These are phyloP conservation scores for Aphanomyces euteiches DNA, from an alignment of 352 stramenopile genomes.

Conservation along the genomic window DNA sequence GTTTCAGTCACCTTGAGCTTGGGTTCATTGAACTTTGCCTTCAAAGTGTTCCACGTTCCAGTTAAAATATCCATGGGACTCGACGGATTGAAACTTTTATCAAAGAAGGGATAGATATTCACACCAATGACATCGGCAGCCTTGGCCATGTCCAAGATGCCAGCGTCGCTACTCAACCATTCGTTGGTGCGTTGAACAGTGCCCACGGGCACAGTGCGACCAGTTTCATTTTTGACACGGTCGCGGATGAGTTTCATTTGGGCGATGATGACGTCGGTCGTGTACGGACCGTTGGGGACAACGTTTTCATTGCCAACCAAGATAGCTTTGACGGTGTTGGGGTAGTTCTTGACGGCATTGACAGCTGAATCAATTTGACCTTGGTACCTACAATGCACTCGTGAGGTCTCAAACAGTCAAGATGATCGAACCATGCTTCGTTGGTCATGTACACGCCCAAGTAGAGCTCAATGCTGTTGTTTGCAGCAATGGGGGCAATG, in stretches of 20 bases:
- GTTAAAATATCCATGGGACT: slow-evolving; percentile 30
- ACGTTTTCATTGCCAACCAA: slow-evolving; percentile 54
- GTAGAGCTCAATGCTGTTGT: slow-evolving; percentile 31
- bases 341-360: slow-evolving; percentile 46
- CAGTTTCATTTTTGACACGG: slow-evolving; percentile 31
- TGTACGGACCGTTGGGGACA: slow-evolving; percentile 30
- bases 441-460: slow-evolving; percentile 52
- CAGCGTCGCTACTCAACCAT: slow-evolving; percentile 36
- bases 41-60: slow-evolving; percentile 37
- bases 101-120: slow-evolving; percentile 47
- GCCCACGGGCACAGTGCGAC: slow-evolving; percentile 47
- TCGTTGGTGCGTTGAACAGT: slow-evolving; percentile 55
- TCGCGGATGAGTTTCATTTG: slow-evolving; percentile 38
- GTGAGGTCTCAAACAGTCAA: too few relatives aligned
- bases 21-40: slow-evolving; percentile 34
- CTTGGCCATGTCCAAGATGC: neutral
- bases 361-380: slow-evolving; percentile 43
- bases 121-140: slow-evolving; percentile 37
- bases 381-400: slow-evolving; percentile 19
- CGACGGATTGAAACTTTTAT: slow-evolving; percentile 30
- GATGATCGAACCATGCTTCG: slow-evolving; percentile 36
- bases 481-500: slow-evolving; percentile 31
- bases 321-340: slow-evolving; percentile 44
- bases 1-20: slow-evolving; percentile 40
- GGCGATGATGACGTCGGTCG: slow-evolving; percentile 35